These are phyloP conservation scores for Coix lacrymajobi DNA, from an alignment of 176 grass and related monocot species.

Conservation along the genomic window DNA sequence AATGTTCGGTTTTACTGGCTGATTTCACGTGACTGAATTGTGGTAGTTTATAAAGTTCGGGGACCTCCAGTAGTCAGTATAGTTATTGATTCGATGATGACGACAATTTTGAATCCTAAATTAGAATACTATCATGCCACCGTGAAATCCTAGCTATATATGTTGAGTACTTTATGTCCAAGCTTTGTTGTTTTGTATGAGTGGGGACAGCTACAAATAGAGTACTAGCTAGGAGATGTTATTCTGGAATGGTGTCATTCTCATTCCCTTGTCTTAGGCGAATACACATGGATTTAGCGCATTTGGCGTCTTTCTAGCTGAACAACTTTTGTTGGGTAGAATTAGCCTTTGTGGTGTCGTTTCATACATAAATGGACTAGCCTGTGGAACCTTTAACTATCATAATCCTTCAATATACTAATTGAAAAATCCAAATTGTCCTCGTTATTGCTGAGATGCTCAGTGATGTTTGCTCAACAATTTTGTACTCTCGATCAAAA, in stretches of 20 bases:
- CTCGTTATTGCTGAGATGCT: not conserved
- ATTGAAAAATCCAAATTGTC: not conserved
- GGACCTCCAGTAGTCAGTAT: not conserved
- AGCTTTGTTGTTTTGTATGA: conserved; percentile 1
- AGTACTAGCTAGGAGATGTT: conserved; percentile 9
- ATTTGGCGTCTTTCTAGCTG: not conserved
- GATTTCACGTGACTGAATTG: conserved; percentile 10
- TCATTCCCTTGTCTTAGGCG: conserved; percentile 10
- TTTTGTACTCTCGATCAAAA: not conserved
- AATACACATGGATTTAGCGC: conserved; percentile 9
- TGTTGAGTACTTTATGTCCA: conserved; percentile 9
- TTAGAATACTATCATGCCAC: not conserved
- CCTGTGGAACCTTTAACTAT: not conserved
- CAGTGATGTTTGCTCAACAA: not conserved
- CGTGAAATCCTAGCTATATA: not conserved
- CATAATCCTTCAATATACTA: not conserved
- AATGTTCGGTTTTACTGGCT: not conserved
- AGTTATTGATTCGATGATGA: not conserved
- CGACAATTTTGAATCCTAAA: not conserved
- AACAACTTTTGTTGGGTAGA: conserved; percentile 4
- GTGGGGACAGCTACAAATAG: conserved; percentile 9
- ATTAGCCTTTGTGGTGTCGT: not conserved
- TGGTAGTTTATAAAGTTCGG: not conserved
- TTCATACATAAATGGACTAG: not conserved
- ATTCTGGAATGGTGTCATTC: not conserved